Evolutionary conservation across 352 stramenopile genomes (phyloP).

Genomic region (Phytophthora colocasiae): DNA sequence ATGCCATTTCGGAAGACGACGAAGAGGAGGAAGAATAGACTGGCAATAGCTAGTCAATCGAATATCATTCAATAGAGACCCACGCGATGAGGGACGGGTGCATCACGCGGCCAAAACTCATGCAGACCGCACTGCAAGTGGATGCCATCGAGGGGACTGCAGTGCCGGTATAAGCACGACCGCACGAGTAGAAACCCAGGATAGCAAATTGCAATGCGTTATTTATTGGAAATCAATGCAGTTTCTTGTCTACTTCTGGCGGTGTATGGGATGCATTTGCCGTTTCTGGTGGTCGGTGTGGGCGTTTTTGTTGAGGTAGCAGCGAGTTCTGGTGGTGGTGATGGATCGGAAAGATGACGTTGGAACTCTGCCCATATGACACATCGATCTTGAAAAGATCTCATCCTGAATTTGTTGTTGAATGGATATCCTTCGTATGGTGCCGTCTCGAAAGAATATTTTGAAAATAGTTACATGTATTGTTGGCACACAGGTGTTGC

Average conservation of each 20-base stretch:
- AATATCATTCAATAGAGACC: constrained; percentile 23
- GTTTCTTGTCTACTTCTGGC: constrained; percentile 24
- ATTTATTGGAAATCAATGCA: constrained; percentile 44
- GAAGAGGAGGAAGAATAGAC: constrained; percentile 62
- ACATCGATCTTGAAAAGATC: constrained; percentile 4
- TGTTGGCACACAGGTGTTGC: no score
- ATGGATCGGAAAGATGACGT: constrained; percentile 19
- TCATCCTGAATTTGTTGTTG: background rate
- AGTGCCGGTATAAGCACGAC: constrained; percentile 16
- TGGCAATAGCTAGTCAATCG: background rate
- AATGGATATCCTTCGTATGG: no score
- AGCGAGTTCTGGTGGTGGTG: constrained; percentile 25
- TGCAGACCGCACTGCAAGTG: constrained; percentile 12
- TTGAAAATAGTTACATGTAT: no score
- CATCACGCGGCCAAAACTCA: constrained; percentile 19
- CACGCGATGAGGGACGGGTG: constrained; percentile 15
- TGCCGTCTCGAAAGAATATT: no score
- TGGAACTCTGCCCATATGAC: constrained; percentile 18
- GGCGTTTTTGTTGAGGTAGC: background rate
- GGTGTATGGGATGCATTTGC: constrained; percentile 3
- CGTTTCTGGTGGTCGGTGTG: constrained; percentile 15
- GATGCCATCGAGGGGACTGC: background rate
- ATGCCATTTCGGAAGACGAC: constrained; percentile 76
- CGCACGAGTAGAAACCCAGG: background rate
- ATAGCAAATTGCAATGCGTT: constrained; percentile 31